Percentiles rank a stretch among this genome's conserved stretches.
Conservation (phyloP, 345 rosid genomes). For the Eucalyptus viminalis region DNA sequence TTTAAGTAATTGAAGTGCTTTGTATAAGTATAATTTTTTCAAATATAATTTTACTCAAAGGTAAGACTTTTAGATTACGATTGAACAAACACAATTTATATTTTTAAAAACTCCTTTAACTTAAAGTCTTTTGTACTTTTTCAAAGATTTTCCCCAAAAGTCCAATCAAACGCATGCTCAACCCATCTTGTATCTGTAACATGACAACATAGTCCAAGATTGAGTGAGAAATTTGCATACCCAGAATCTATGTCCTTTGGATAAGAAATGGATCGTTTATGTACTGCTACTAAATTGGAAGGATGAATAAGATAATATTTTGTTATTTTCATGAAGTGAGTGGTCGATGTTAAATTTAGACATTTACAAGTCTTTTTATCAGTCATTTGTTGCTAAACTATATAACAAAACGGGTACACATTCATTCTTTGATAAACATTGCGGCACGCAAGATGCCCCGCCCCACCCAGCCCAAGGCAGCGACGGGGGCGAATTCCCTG, state of each 20-base stretch:
- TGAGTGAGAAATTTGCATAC: neutral
- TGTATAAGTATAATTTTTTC: too few species aligned
- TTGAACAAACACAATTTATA: too few species aligned
- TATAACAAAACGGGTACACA: neutral
- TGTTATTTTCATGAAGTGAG: neutral
- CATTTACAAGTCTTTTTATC: neutral
- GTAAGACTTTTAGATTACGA: too few species aligned
- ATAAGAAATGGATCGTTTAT: neutral
- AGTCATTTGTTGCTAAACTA: neutral
- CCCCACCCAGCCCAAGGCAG: neutral
- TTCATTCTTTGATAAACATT: neutral
- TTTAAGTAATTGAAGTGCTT: rapidly evolving
- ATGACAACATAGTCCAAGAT: neutral
- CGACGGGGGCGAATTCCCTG: neutral
- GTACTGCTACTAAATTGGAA: neutral
- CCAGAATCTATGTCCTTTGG: rapidly evolving
- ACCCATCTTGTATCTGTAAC: neutral
- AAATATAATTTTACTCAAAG: too few species aligned
- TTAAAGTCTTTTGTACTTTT: rapidly evolving
- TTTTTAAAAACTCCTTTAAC: rapidly evolving
- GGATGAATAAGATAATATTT: neutral
- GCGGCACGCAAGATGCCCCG: neutral
- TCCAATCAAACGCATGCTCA: rapidly evolving
- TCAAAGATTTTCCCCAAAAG: rapidly evolving
- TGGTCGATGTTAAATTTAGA: neutral